Evolutionary conservation across 495 filamentous ascomycete genomes (phyloP).

Genomic region (Talaromyces ruber): DNA sequence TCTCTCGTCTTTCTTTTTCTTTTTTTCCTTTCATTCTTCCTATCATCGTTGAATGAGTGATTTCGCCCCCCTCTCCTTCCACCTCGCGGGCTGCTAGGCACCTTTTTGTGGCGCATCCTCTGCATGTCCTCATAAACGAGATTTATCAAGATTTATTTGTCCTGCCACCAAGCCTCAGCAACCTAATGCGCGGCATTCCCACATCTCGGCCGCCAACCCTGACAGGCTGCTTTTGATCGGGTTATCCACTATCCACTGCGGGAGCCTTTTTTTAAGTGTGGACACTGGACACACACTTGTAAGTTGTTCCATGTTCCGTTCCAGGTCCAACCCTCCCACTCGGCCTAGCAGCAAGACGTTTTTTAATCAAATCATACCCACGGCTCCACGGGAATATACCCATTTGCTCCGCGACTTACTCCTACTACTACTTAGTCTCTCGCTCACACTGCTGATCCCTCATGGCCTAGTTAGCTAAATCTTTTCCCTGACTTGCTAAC

Average conservation of each 20-base stretch:
- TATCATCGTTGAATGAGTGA: background rate
- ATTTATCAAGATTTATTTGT: background rate
- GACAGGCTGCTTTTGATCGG: background rate
- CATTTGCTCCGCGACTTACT: background rate
- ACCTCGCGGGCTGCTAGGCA: background rate
- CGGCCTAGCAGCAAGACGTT: background rate
- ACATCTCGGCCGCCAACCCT: background rate
- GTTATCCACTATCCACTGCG: conserved; percentile 2
- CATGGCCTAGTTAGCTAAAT: background rate
- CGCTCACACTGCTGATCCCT: background rate
- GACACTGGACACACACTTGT: background rate
- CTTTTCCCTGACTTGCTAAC: background rate
- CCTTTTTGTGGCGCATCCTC: background rate
- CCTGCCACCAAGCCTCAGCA: conserved; percentile 1
- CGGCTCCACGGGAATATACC: background rate
- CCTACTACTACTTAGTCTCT: background rate
- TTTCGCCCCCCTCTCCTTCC: background rate
- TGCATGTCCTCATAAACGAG: background rate
- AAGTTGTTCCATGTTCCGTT: background rate
- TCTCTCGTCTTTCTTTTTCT: background rate
- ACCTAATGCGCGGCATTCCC: background rate
- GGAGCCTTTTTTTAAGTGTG: conserved; percentile 5
- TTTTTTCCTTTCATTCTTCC: background rate
- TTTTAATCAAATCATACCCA: background rate
- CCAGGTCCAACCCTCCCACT: background rate